Base-by-base conservation (phyloP, 495 filamentous ascomycete genomes). In the Glarea lozoyensis region DNA sequence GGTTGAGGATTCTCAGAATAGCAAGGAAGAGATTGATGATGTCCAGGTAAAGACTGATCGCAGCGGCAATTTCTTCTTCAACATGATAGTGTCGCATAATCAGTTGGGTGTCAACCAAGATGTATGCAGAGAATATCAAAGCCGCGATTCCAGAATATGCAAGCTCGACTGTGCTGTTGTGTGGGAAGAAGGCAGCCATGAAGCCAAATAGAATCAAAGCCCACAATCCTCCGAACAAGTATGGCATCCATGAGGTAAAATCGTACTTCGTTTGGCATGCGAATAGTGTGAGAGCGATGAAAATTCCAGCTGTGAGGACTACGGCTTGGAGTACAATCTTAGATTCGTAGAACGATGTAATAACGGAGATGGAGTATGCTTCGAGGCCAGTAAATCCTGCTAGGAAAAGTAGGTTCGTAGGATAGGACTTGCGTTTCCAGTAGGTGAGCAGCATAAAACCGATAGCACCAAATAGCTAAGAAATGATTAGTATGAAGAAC, bases 181-280 rank as follows among this genome's bases (percentile, higher is more conserved):
- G 70, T 1, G 88, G 88, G 60, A 99, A 76, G 68, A 95, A 96
- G 39, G 72, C 69, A 45, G 79, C 67, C 67, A 96, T 82, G 66
- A 99, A 90, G 32, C 93, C 85, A 61, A 97, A 94, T 23, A 99
- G 64, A 50, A 99, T 73, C 43, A 94, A 61, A 20, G 85, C 80
- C 89, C 89, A 96, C 9, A 99, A 73, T 0, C 66, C 80, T 41
- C 89, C 87, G 57, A 93, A 93, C 9, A 99, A 76, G 58, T 95
- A 97, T 19, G 90, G 90, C 73, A 88, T 86, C 93, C 88, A 94
- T 37, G 73, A 74, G 0, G 88, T 96, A 64, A 99, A 97, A 70
- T 99, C 93, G 61, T 97, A 97, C 59, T 94, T 94, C 38, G 85
- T 87, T 65, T 99, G 92, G 78, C 89, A 93, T 21, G 92, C 92